A percentile compares a stretch with the other conserved stretches of the same genome.
phyloP scores from a whole-genome alignment of 1,284 basidiomycete genomes.

The Paramarasmius palmivorus region DNA sequence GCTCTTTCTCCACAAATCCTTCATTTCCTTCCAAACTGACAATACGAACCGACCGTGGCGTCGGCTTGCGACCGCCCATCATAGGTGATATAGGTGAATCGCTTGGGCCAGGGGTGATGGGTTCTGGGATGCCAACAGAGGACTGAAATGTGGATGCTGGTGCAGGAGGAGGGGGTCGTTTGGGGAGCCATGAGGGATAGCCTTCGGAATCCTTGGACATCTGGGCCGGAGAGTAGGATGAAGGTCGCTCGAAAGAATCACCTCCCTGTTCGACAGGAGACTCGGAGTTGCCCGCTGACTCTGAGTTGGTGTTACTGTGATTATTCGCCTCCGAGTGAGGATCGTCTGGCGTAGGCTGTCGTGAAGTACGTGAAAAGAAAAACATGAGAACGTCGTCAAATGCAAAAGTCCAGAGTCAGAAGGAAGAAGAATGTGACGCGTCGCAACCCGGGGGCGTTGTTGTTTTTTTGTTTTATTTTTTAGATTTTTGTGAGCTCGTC shows the following conservation, averaged over 20 bases:
- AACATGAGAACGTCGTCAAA: conserved; percentile 22
- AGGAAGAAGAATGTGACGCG: conserved; percentile 9
- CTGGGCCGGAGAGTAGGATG: conserved; percentile 12
- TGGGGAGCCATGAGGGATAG: conserved; percentile 81
- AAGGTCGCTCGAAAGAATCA: conserved; percentile 7
- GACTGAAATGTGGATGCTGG: conserved; percentile 72
- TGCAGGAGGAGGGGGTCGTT: conserved; percentile 71
- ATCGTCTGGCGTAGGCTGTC: conserved; percentile 37
- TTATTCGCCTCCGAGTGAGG: conserved; percentile 20
- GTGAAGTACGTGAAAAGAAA: conserved; percentile 48
- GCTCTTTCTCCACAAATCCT: conserved; percentile 34
- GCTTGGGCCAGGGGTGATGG: conserved; percentile 38
- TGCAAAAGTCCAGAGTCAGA: too few species aligned
- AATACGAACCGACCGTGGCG: conserved; percentile 76
- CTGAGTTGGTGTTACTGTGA: conserved; percentile 1
- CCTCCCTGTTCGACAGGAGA: conserved; percentile 20
- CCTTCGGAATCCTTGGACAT: conserved; percentile 56
- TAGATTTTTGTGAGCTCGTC: conserved; percentile 10
- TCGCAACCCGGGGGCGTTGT: conserved; percentile 9
- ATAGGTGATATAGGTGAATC: conserved; percentile 32
- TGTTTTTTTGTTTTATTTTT: conserved; percentile 22
- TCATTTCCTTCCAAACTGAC: conserved; percentile 60
- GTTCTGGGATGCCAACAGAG: conserved; percentile 38
- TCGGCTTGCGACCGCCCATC: conserved; percentile 66
- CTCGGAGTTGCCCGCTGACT: conserved; percentile 27